A percentile compares a stretch with the other conserved stretches of the same genome.
Evolutionary conservation across 164 flowering plant genomes (phyloP).

Genomic region (Liriodendron chinense): DNA sequence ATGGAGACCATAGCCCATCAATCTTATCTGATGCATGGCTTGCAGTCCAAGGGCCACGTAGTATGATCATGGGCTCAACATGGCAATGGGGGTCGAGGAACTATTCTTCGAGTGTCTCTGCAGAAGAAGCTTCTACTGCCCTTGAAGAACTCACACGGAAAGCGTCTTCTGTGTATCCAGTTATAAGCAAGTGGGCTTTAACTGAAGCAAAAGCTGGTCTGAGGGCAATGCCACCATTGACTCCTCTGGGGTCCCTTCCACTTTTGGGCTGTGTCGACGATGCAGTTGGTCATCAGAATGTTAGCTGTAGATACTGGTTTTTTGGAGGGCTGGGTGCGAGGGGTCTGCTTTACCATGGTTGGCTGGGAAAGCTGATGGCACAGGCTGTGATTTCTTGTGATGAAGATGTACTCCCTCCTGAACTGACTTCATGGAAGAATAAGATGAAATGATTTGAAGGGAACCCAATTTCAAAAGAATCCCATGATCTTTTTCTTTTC

Average conservation of each 20-base stretch:
- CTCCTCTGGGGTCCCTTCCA: constrained; percentile 76
- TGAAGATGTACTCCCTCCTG: constrained; percentile 62
- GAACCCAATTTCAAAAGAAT: background rate
- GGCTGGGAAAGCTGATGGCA: constrained; percentile 82
- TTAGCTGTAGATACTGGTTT: constrained; percentile 67
- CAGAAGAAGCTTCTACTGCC: constrained; percentile 65
- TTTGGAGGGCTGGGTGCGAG: constrained; percentile 90
- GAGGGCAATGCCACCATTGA: constrained; percentile 94
- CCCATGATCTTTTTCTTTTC: background rate
- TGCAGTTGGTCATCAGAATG: constrained; percentile 26
- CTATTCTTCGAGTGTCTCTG: constrained; percentile 47
- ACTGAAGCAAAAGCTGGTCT: constrained; percentile 69
- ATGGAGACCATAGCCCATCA: constrained; percentile 65
- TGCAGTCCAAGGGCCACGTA: constrained; percentile 67
- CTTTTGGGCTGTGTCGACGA: constrained; percentile 73
- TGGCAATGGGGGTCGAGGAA: constrained; percentile 93
- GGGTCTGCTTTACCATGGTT: constrained; percentile 83
- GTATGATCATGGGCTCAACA: constrained; percentile 80
- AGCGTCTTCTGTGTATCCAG: constrained; percentile 65
- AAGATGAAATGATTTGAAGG: constrained; percentile 2
- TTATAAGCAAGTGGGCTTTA: constrained; percentile 59
- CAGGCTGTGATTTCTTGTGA: constrained; percentile 64
- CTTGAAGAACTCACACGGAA: constrained; percentile 71
- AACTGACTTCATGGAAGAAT: constrained; percentile 75
- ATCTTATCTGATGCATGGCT: constrained; percentile 93